Base-by-base conservation (phyloP, 2,329 filamentous ascomycete species). In the Cadophora luteo-olivacea region DNA sequence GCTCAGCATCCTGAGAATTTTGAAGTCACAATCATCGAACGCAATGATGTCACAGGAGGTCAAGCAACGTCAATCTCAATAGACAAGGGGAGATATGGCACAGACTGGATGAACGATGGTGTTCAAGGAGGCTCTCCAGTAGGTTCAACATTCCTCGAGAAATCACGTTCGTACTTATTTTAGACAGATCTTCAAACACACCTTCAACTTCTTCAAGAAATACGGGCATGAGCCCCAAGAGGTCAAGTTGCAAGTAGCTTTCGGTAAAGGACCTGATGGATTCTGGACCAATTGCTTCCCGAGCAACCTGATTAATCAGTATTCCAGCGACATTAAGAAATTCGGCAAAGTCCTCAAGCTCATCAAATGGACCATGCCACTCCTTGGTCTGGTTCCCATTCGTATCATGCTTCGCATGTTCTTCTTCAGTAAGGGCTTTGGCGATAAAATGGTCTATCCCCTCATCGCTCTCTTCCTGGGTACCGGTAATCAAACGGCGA, bases 381-480 rank as follows among this genome's bases (percentile, higher is more conserved):
- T 90, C 38, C 83, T 90, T 58, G 87, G 86, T 0, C 77, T 91
- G 2, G 75, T 91, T 1, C 88, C 88, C 0, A 88, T 93, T 74
- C 88, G 87, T 68, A 78, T 88, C 41, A 84, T 93, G 77, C 82
- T 93, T 73, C 86, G 86, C 66, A 78, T 92, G 62, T 92, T 92
- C 78, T 81, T 87, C 67, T 93, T 93, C 79, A 89, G 84, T 66
- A 83, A 86, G 11, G 89, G 91, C 66, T 94, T 93, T 75, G 86
- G 86, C 19, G 89, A 93, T 74, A 88, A 87, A 45, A 89, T 93
- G 79, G 88, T 91, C 0, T 83, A 91, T 67, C 91, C 91, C 0
- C 86, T 93, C 77, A 86, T 92, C 38, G 91, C 91, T 0, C 81
- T 93, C 0, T 93, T 94, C 75, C 81, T 93, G 0, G 91, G 91